Evolutionary conservation across 257 asterid genomes (phyloP), one percentile per base, ranked within the genome.

Genomic region (Cordia subcordata): DNA sequence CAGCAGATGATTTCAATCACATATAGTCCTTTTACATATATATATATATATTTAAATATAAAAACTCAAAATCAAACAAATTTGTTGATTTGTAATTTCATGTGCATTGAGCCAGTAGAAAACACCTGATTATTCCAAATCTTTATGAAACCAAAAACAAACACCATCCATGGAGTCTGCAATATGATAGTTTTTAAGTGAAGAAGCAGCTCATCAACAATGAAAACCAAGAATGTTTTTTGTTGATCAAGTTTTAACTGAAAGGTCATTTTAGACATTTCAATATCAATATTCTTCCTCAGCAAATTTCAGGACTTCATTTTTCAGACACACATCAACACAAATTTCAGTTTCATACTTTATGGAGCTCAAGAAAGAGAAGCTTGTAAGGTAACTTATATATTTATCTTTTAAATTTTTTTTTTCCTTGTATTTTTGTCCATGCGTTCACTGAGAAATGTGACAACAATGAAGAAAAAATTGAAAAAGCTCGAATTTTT

Each of bases 311-410:
- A 44, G 46, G 45, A 66, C 63, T 70, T 68, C 58, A n/a, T n/a
- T 60, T 5, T 61, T 57, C 64, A 18, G 49, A 23, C 10, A 35
- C 61, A 27, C 17, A n/a, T n/a, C n/a, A n/a, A n/a, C n/a, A 57
- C 53, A 60, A 70, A 59, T 46, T 27, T 57, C 61, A 42, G 27
- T 57, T 60, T 64, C 73, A 45, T 54, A 72, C 71, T 63, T 49
- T 20, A 81, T 82, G 94, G 88, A 86, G 67, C 63, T 73, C 62
- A 90, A 84, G 75, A 79, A 76, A 61, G 94, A 84, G 68, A 90
- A 77, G 86, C 79, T 77, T 50, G 94, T 90, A 57, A 86, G 97
- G 97, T 86, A 76, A 68, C 79, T 35, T 17, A 22, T 54, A 47
- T 39, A 52, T 60, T 49, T 70, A 50, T 49, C 68, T 57, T 3